Evolutionary conservation across 129 eudicot genomes (phyloP), one percentile per base, ranked within the genome.

Genomic region (Ambrosia artemisiifolia): DNA sequence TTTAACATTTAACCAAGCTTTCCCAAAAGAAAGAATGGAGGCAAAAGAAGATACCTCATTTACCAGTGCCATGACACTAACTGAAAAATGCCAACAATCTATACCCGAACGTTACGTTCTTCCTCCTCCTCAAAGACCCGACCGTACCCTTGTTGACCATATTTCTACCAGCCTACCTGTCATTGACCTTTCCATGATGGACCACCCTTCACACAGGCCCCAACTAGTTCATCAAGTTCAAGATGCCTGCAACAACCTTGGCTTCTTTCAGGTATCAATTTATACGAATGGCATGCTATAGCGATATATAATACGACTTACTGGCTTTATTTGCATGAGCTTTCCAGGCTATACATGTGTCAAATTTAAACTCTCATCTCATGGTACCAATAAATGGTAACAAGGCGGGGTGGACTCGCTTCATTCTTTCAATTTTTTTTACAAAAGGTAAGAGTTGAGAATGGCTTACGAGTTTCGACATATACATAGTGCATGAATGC

Each of bases 251-350:
- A 81, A 56, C 64, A 76, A 81, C 49, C 78, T 85, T 54, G 95
- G 91, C 59, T 80, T 74, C 74, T 88, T 88, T 76, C 95, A 85
- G 95, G 95, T 88, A 85, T 63, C 13, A 24, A 18, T 72, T 30
- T 64, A 13, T 59, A 11, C 0, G 13, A 12, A 12, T 17, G 20
- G n/a, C n/a, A n/a, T n/a, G n/a, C n/a, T 72, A 16, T 60, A 62
- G 68, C 7, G 7, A 7, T 38, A 32, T 53, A 54, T 53, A 56
- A 70, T 14, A 59, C 14, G 67, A 68, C 55, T 70, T 69, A 36
- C 48, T 61, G 54, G 69, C 64, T 19, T 24, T 30, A 10, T 34
- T 60, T 51, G 54, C 76, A 48, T 79, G 74, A 74, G 50, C 18
- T 61, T 59, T 70, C 64, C 71, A 67, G 28, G 65, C 55, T 67